Percentiles rank a stretch among this genome's conserved stretches.
Evolutionary conservation across 352 stramenopile species (phyloP).

Genomic region (Globisporangium emineosum): DNA sequence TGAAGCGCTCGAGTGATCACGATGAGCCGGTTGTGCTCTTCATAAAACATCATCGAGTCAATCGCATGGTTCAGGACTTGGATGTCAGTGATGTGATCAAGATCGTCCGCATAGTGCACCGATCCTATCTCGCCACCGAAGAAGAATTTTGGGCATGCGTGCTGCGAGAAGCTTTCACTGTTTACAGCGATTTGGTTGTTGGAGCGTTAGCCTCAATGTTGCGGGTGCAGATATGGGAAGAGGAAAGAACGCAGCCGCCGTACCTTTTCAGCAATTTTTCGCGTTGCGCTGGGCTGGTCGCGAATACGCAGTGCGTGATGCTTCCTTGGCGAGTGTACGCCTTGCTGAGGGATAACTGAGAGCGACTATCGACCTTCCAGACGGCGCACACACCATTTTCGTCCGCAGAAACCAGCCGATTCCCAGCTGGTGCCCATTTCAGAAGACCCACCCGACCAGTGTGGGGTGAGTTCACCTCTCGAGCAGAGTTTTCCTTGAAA

Average conservation of each 20-base stretch:
- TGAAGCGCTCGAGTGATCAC: constrained; percentile 90
- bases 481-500: constrained; percentile 60
- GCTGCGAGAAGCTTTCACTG: constrained; percentile 52
- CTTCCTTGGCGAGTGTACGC: constrained; percentile 86
- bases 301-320: constrained; percentile 89
- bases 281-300: constrained; percentile 32
- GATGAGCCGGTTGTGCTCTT: constrained; percentile 76
- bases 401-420: constrained; percentile 88
- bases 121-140: constrained; percentile 90
- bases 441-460: constrained; percentile 74
- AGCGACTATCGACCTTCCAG: constrained; percentile 84
- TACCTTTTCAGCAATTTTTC: constrained; percentile 50
- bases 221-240: no score
- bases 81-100: constrained; percentile 91
- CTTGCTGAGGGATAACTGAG: constrained; percentile 70
- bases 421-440: constrained; percentile 84
- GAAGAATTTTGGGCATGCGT: constrained; percentile 87
- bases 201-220: no score
- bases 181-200: background rate
- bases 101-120: constrained; percentile 90
- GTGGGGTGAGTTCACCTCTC: constrained; percentile 85
- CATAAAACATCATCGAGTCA: constrained; percentile 89
- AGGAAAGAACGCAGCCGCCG: background rate
- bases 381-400: constrained; percentile 79
- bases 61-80: constrained; percentile 84